A percentile compares a stretch with the other conserved stretches of the same genome.
These are phyloP conservation scores for Paramecium tetraurelia DNA, from an alignment of 73 alveolate species.

Conservation along the genomic window DNA sequence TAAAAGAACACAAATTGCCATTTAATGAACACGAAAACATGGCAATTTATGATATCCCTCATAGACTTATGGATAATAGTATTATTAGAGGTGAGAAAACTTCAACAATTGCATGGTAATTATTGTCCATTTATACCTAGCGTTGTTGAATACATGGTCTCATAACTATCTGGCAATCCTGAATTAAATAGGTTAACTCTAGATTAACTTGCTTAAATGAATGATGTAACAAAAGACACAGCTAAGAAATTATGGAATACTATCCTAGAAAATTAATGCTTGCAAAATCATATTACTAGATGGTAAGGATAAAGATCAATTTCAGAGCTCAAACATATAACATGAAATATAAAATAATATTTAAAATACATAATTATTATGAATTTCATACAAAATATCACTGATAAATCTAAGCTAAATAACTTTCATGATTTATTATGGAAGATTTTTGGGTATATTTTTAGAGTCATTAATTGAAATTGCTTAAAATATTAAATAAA, in stretches of 20 bases:
- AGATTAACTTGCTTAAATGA: neutral
- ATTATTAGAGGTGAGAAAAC: neutral
- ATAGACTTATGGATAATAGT: neutral
- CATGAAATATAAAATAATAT: neutral
- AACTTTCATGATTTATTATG: no score
- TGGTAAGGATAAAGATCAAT: neutral
- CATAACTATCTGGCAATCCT: neutral
- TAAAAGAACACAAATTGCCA: neutral
- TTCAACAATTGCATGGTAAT: neutral
- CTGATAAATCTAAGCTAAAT: neutral
- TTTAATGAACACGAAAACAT: neutral
- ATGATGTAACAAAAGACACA: constrained; percentile 14
- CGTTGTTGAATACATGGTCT: neutral
- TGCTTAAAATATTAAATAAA: no score
- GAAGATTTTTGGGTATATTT: no score
- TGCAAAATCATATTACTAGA: neutral
- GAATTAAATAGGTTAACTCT: neutral
- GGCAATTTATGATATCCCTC: neutral
- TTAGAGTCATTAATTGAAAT: no score
- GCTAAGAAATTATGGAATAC: constrained; percentile 18
- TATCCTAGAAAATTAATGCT: neutral
- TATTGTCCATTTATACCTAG: neutral
- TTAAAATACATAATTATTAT: no score
- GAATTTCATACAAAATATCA: neutral
- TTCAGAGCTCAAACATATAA: neutral